Base-by-base conservation (phyloP, 306 rosid species). In the Echinosophora koreensis region DNA sequence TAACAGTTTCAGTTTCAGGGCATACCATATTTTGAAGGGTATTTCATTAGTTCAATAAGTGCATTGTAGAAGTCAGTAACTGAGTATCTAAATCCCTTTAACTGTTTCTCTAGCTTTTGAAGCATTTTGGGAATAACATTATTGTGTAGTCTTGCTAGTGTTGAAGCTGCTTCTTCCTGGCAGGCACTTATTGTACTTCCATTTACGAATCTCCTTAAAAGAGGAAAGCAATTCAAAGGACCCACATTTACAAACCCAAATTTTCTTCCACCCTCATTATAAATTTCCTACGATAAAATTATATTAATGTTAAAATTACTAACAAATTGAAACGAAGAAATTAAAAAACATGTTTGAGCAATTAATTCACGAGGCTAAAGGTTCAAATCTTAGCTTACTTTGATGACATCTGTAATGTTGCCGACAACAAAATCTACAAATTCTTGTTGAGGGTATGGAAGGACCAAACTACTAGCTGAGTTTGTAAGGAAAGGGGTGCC, bases 211-310 rank as follows among this genome's bases (percentile, higher is more conserved):
- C 34, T 6, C 86, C 88, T 89, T 7, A 18, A 16, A 34, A 41
- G 1, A 1, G 92, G 92, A 1, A 55, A 0, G 56, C 90, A 85
- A 42, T 71, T 77, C 54, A 66, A 1, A 1, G 92, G 82, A 22
- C 6, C 6, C 61, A 84, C 1, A 18, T 56, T 87, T 10, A 68
- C 0, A 27, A 86, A 49, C 8, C 78, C 89, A 44, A 90, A 83
- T 74, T 90, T 88, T 70, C 95, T 86, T 74, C 88, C 92, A 44
- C 88, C 90, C 57, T 58, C 60, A 66, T 78, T 39, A 56, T 90
- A 80, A 37, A 87, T 79, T 73, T 66, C 88, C 91, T 81, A 16
- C 30, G 11, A 32, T 10, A 4, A 2, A 74, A 9, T 5, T 5
- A 3, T 10, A 51, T 22, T 4, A 59, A 17, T 3, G 6, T 4